Evolutionary conservation across 495 filamentous ascomycete species (phyloP), one percentile per base, ranked within the genome.

Genomic region (Penicillium longicatenatum): DNA sequence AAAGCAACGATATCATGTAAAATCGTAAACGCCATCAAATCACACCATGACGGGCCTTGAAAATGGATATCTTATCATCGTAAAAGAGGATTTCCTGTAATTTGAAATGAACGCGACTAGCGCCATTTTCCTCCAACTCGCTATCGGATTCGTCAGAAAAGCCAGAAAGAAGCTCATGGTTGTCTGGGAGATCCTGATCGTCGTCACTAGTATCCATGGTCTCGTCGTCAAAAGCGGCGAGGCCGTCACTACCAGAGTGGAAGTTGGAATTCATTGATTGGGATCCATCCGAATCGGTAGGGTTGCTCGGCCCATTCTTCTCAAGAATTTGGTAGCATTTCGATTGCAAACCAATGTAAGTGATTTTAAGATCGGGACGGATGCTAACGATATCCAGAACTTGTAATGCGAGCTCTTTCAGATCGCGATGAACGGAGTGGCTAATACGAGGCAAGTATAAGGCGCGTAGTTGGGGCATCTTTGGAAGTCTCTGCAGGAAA

Each of bases 321-420:
- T 97, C 93, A 9, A 92, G 76, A 48, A 97, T 89, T 68, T 97
- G 92, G 65, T 91, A 97, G 72, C 93, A 97, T 70, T 95, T 96
- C 7, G 70, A 74, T 31, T 80, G 75, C 46, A 96, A 83, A n/a
- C 90, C 93, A 57, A 94, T 77, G 64, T 96, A 96, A 61, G 86
- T 90, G 14, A 97, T 75, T 59, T 88, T 86, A 24, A 96, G 84
- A 58, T 97, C 92, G 1, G 90, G 88, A n/a, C 92, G 84, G 31
- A 97, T 79, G 43, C 89, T 87, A 54, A 96, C 88, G 24, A 95
- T 89, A 68, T 97, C 91, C 31, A 92, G 77, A 47, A 96, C 84
- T 61, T 95, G 88, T 37, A 90, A 69, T 3, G 91, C 91, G n/a
- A 96, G 79, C 68, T 97, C 93, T 57, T 82, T 82, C 5, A 84